Evolutionary conservation across 352 stramenopile species (phyloP), one percentile per base, ranked within the genome.

Genomic region (Phytophthora aleatoria): DNA sequence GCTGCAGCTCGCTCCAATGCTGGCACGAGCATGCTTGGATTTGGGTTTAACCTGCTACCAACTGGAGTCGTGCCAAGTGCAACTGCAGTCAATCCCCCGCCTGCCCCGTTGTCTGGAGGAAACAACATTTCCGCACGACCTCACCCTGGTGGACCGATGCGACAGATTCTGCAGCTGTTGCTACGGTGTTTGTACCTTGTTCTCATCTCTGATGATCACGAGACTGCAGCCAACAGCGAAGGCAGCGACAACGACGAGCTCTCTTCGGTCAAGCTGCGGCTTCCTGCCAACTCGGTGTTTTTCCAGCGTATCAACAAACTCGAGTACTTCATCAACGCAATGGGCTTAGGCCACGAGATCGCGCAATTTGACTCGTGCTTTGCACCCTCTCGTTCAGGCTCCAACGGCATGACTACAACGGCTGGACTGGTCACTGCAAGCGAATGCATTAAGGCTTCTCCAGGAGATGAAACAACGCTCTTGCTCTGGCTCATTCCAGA

Each of bases 321-420:
- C 3, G 86, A 93, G 61, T 93, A 95, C 63, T 95, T 92, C 61
- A 81, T 92, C 27, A 87, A 95, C 45, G 76, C 81, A 0, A 89
- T 95, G 81, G 79, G 81, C 7, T 66, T 95, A 12, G 83, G 81
- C 3, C 80, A 87, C 20, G 85, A 93, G 26, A 78, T 78, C 20
- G 77, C 81, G 35, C 81, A 91, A 59, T 89, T 86, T 44, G 82
- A 91, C 39, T 91, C 84, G 20, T 85, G 79, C 24, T 93, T 93
- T 55, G 85, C 81, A 2, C 84, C 84, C 15, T 87, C 76, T 47
- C 68, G 81, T 12, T 69, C 67, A 7, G 60, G 69, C 10, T 74
- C 76, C 3, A 85, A 80, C 54, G 72, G 72, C 9, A 67, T 71
- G 56, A 77, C 72, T 13, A 74, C 69, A 13, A 70, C 72, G 38